Conservation (phyloP, 108 stramenopile genomes). For the Craspedostauros australis region DNA sequence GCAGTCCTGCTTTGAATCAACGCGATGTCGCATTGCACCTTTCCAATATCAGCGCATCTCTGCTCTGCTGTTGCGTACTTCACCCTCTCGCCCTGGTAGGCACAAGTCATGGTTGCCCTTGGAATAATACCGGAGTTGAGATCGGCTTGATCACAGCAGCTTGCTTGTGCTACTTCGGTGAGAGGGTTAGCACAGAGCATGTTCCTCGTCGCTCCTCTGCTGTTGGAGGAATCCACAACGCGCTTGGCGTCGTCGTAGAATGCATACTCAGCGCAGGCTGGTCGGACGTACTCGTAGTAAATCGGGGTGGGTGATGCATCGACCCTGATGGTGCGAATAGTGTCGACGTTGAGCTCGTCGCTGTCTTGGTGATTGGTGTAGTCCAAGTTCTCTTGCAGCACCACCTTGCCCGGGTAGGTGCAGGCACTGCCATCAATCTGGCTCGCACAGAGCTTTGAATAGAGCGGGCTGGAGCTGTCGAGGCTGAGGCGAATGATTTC, state of each 20-base stretch:
- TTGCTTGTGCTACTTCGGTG: conserved; percentile 5
- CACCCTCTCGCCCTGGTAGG: conserved; percentile 39
- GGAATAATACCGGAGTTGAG: conserved; percentile 6
- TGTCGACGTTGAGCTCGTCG: conserved; percentile 13
- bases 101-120: not conserved
- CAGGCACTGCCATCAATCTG: conserved; percentile 1
- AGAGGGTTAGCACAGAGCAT: conserved; percentile 23
- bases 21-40: not conserved
- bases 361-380: conserved; percentile 41
- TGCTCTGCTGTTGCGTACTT: conserved; percentile 28
- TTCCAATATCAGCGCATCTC: conserved; percentile 16
- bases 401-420: conserved; percentile 12
- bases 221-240: too few species aligned
- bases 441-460: conserved; percentile 22
- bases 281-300: conserved; percentile 43
- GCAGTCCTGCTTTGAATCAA: too few species aligned
- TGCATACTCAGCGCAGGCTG: conserved; percentile 41
- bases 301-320: conserved; percentile 18
- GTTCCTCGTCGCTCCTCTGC: too few species aligned
- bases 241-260: conserved; percentile 25
- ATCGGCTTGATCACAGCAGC: too few species aligned
- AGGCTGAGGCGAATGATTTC: conserved; percentile 8
- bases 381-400: conserved; percentile 19
- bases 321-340: conserved; percentile 27
- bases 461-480: conserved; percentile 9